Base-by-base conservation (phyloP, 345 rosid genomes). In the Camelina hispida region DNA sequence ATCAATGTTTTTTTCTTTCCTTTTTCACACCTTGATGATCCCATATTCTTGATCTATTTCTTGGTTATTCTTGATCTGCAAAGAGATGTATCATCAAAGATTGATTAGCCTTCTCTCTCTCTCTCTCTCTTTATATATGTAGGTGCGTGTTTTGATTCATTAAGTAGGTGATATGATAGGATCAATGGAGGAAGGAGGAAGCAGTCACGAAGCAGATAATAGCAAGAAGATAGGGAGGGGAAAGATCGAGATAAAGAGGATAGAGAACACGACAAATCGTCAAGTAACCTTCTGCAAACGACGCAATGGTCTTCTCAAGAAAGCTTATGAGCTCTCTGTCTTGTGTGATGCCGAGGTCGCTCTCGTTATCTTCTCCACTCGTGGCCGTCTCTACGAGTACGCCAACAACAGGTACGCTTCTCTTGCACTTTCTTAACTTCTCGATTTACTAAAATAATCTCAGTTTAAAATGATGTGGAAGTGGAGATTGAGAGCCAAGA, bases 221-320 rank as follows among this genome's bases (percentile, higher is more conserved):
- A 85, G 76, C 81, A 84, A 77, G 75, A 87, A 86, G 74, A 51
- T 79, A 78, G 90, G 87, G 57, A 88, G 97, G 83, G 96, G 97
- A 10, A 91, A 89, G 73, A 83, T 91, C 28, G 95, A 87, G 79
- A 91, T 91, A 47, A 89, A 86, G 70, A 74, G 97, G 74, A 89
- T 91, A 68, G 97, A 89, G 75, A 91, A 85, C 86, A 79, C 96
- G 2, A 88, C 97, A 2, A 91, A 85, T 68, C 81, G 97, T 52
- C 97, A 89, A 71, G 97, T 91, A 61, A 91, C 97, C 53, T 91
- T 91, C 84, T 91, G 97, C 56, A 89, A 91, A 79, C 80, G 95
- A 59, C 80, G 97, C 22, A 89, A 91, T 73, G 97, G 97, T 37
- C 78, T 91, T 82, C 88, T 91, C 65, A 91, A 91, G 86, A 91